These are phyloP conservation scores for Aspergillus costaricaensis DNA, from an alignment of 2,329 filamentous ascomycete species.

Conservation along the genomic window DNA sequence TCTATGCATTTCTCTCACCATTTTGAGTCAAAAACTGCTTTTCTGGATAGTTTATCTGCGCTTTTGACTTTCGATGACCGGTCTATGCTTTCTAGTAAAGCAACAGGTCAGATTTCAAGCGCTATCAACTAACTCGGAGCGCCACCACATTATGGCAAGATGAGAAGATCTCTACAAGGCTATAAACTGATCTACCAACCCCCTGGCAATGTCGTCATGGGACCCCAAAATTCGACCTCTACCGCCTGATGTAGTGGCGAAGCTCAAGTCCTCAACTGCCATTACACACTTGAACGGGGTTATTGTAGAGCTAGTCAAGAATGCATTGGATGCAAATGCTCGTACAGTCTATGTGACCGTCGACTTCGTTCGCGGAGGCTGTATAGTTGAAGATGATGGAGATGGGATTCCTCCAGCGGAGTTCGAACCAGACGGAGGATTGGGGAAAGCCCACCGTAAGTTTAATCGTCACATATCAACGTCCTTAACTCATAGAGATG, in stretches of 20 bases:
- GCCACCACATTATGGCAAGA: slow-evolving; percentile 6
- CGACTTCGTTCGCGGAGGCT: slow-evolving; percentile 74
- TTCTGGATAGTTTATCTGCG: neutral
- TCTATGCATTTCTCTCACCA: neutral
- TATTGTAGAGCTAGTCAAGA: slow-evolving; percentile 72
- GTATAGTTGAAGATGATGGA: slow-evolving; percentile 82
- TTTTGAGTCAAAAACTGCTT: neutral
- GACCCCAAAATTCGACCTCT: slow-evolving; percentile 62
- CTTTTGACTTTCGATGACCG: neutral
- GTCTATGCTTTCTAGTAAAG: neutral
- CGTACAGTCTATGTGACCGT: slow-evolving; percentile 68
- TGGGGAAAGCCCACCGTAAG: slow-evolving; percentile 72
- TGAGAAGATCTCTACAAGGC: neutral
- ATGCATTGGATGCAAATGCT: slow-evolving; percentile 79
- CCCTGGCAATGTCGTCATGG: slow-evolving; percentile 27
- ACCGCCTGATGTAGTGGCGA: slow-evolving; percentile 69
- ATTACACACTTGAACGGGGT: slow-evolving; percentile 75
- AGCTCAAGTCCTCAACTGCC: slow-evolving; percentile 81
- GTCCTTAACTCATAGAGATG: slow-evolving; percentile 10
- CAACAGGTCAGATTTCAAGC: neutral
- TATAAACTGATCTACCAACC: neutral
- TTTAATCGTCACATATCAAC: slow-evolving; percentile 2
- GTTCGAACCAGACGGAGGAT: slow-evolving; percentile 68
- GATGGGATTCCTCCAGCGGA: slow-evolving; percentile 72
- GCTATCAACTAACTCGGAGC: neutral